Base-by-base conservation (phyloP, 257 asterid species). In the Scutellaria baicalensis region DNA sequence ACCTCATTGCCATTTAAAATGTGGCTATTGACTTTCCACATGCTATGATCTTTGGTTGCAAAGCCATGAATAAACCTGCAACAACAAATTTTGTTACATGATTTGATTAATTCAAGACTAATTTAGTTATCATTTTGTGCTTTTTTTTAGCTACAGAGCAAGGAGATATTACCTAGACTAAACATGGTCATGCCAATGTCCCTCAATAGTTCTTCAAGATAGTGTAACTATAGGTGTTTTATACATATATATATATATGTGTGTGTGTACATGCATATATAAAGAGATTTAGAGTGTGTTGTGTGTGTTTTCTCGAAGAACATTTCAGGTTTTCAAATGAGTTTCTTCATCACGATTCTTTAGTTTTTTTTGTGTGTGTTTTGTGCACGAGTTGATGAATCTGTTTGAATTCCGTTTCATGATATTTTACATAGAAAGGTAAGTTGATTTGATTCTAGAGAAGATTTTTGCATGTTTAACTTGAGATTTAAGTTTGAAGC, bases 21-120 rank as follows among this genome's bases (percentile, higher is more conserved):
- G 98, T 71, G 12, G 98, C 98, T 45, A 92, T 95, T 0, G 96
- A 83, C 13, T 87, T 89, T 45, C 98, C 98, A 69, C 97, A 86
- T 14, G 95, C 86, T 78, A 92, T 86, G 72, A 92, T 80, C 83
- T 86, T 92, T 54, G 98, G 98, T 69, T 92, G 98, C 86, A 92
- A 79, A 9, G 97, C 98, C 97, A 92, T 92, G 83, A 92, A 92
- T 59, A 92, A 68, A 70, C 98, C 97, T 77, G n/a, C n/a, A n/a
- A n/a, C n/a, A n/a, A n/a, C n/a, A n/a, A n/a, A n/a, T n/a, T n/a
- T n/a, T n/a, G n/a, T n/a, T n/a, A n/a, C n/a, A n/a, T n/a, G n/a
- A n/a, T n/a, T n/a, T n/a, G n/a, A n/a, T n/a, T n/a, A n/a, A n/a
- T n/a, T n/a, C n/a, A n/a, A n/a, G n/a, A n/a, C n/a, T n/a, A n/a